These are phyloP conservation scores for Nemania diffusa DNA, from an alignment of 2,329 filamentous ascomycete genomes.

Conservation along the genomic window DNA sequence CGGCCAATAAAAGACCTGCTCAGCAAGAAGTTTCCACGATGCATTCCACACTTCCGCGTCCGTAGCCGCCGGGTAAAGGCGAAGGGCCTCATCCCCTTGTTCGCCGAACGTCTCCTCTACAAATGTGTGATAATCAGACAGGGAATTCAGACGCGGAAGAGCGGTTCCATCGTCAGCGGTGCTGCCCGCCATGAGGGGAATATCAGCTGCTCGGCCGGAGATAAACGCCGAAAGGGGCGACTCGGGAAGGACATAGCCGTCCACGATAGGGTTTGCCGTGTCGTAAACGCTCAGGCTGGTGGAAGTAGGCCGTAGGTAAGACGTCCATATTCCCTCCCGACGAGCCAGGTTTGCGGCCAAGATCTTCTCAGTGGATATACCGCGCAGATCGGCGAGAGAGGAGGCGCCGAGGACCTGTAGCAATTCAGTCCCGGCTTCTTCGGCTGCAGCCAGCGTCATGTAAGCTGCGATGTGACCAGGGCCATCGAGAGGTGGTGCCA, in stretches of 20 bases:
- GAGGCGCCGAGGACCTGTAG: constrained; percentile 12
- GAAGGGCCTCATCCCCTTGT: constrained; percentile 17
- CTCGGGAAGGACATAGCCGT: constrained; percentile 28
- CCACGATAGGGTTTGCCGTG: constrained; percentile 27
- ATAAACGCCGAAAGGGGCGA: constrained; percentile 19
- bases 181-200: constrained; percentile 23
- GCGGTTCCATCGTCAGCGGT: constrained; percentile 25
- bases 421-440: constrained; percentile 27
- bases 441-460: constrained; percentile 29
- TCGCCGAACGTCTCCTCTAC: constrained; percentile 18
- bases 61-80: constrained; percentile 26
- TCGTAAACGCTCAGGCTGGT: constrained; percentile 35
- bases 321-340: constrained; percentile 27
- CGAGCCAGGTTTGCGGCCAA: constrained; percentile 20
- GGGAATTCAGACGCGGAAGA: constrained; percentile 18
- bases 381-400: constrained; percentile 26
- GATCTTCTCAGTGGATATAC: constrained; percentile 21
- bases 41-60: constrained; percentile 22
- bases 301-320: constrained; percentile 23
- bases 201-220: constrained; percentile 12
- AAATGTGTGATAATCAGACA: constrained; percentile 19
- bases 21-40: constrained; percentile 24
- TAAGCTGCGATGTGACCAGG: constrained; percentile 26
- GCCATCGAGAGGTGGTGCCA: constrained; percentile 27
- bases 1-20: constrained; percentile 31